Percentiles rank a stretch among this genome's conserved stretches.
Conservation (phyloP, 495 filamentous ascomycete species). For the Halenospora varia region DNA sequence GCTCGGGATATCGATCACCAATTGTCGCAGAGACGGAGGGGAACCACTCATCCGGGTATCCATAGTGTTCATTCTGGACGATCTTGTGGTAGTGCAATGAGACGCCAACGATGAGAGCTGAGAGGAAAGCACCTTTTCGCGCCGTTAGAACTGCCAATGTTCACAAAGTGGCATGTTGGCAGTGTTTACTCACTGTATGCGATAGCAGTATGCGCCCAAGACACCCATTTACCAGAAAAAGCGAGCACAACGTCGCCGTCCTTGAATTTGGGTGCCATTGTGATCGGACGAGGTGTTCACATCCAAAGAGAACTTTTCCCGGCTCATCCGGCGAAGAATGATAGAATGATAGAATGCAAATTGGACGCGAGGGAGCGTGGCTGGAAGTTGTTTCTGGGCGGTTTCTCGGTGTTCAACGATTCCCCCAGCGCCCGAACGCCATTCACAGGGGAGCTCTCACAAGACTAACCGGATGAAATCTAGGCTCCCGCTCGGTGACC, state of each 20-base stretch:
- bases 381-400: neutral
- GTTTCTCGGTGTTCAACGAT: neutral
- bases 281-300: conserved; percentile 27
- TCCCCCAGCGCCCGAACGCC: neutral
- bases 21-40: conserved; percentile 99
- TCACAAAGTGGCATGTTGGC: neutral
- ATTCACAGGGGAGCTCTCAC: too few species aligned
- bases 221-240: conserved; percentile 88
- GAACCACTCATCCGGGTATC: conserved; percentile 98
- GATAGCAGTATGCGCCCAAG: conserved; percentile 77
- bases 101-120: conserved; percentile 81
- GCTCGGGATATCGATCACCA: conserved; percentile 94
- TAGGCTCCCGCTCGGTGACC: too few species aligned
- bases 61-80: conserved; percentile 94
- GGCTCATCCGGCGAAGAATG: conserved; percentile 19
- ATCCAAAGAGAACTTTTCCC: conserved; percentile 25
- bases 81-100: conserved; percentile 94
- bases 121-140: conserved; percentile 75
- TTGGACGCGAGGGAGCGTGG: conserved; percentile 8
- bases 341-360: conserved; percentile 20
- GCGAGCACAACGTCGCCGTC: conserved; percentile 81
- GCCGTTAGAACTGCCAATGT: neutral
- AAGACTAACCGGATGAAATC: too few species aligned
- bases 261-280: conserved; percentile 81
- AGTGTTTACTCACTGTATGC: conserved; percentile 69